These are phyloP conservation scores for Auricularia sp. DNA, from an alignment of 768 basidiomycete species.

Conservation along the genomic window DNA sequence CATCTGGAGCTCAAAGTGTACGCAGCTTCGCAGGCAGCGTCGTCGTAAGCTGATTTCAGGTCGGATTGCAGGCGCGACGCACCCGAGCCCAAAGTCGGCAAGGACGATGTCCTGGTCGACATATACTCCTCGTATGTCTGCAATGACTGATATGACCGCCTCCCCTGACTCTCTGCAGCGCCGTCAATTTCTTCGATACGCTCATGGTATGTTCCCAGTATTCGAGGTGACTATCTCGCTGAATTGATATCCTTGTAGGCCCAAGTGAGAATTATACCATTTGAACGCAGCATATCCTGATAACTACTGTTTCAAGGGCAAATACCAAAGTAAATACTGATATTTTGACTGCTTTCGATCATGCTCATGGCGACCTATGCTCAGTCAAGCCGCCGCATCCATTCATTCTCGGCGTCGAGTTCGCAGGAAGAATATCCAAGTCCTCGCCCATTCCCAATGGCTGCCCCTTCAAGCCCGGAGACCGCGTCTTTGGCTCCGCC, in stretches of 20 bases:
- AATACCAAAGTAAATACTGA: conserved; percentile 51
- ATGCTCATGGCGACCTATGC: neutral
- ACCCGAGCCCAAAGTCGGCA: conserved; percentile 44
- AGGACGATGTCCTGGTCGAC: conserved; percentile 59
- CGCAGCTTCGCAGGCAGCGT: conserved; percentile 1
- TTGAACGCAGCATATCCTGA: conserved; percentile 17
- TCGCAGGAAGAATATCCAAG: conserved; percentile 65
- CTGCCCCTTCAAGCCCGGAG: conserved; percentile 71
- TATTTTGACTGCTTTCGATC: no score
- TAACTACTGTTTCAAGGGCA: conserved; percentile 84
- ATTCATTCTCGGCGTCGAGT: conserved; percentile 77
- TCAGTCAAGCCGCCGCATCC: conserved; percentile 65
- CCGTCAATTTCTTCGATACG: conserved; percentile 63
- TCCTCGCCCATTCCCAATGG: conserved; percentile 69
- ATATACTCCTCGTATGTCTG: conserved; percentile 45
- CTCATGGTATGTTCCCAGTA: conserved; percentile 4
- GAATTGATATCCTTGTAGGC: neutral
- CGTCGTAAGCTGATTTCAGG: neutral
- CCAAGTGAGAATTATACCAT: neutral
- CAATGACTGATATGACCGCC: neutral
- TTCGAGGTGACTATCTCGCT: conserved; percentile 29
- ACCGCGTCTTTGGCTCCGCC: conserved; percentile 76
- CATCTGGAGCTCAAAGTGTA: conserved; percentile 52
- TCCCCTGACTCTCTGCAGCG: conserved; percentile 15
- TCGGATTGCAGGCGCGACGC: conserved; percentile 23